A percentile compares a stretch with the other conserved stretches of the same genome.
Conservation (phyloP, 305 asterid species). For the Coffea humblotiana region DNA sequence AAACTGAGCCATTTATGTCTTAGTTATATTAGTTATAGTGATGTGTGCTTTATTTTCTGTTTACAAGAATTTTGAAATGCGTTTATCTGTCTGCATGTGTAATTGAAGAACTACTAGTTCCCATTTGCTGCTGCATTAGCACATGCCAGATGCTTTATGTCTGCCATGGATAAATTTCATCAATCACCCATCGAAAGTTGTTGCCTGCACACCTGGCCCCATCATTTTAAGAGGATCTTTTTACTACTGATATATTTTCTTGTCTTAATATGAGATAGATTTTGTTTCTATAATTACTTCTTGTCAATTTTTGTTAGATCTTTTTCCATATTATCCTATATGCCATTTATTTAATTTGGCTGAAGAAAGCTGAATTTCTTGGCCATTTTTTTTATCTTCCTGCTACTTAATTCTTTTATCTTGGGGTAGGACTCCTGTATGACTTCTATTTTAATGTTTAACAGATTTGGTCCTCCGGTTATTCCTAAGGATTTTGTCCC, state of each 20-base stretch:
- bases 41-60: neutral
- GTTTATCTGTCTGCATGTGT: too few relatives aligned
- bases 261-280: neutral
- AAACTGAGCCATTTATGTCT: neutral
- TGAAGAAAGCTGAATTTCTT: neutral
- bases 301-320: neutral
- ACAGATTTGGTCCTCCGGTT: slow-evolving; percentile 83
- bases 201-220: neutral
- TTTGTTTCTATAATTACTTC: neutral
- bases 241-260: neutral
- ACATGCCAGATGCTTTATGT: too few relatives aligned
- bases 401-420: neutral
- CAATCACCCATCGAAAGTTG: neutral
- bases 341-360: neutral
- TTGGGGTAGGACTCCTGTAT: neutral
- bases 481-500: slow-evolving; percentile 80
- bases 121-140: neutral
- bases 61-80: neutral
- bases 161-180: neutral
- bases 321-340: neutral
- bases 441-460: neutral
- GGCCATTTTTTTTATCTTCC: neutral
- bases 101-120: neutral
- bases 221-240: neutral
- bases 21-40: neutral